Evolutionary conservation across 768 basidiomycete genomes (phyloP), one percentile per base, ranked within the genome.

Genomic region (Scleroderma citrinum): DNA sequence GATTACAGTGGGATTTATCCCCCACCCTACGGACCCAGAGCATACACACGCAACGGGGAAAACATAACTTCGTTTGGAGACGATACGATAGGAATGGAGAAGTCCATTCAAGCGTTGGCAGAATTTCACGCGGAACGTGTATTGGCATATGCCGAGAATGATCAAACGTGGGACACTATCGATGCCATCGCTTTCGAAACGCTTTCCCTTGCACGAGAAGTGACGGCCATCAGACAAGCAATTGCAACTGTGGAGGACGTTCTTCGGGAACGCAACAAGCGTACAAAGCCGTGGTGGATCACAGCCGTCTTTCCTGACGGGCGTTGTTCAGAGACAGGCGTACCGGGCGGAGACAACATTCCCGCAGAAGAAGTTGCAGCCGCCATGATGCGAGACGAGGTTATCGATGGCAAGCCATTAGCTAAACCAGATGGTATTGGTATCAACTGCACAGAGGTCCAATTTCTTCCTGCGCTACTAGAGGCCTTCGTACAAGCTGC

Each of bases 141-240:
- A 31, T 56, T 67, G 36, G 67, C 79, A 3, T 84, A 81, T 59
- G 71, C 78, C 1, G 59, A 64, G 7, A 71, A 84, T 49, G 48
- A 58, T 5, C 66, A 70, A 24, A 63, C 69, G 1, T 91, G 87
- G 86, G 53, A 61, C 32, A 59, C 59, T 11, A 66, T 91, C 46
- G 81, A 85, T 48, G 76, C 72, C 51, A 55, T 91, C 43, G 84
- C 83, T 11, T 91, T 92, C 60, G 90, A 92, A 71, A 91, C 87
- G 0, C 68, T 91, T 4, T 86, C 89, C 0, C 69, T 89, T 3
- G 59, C 74, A 7, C 68, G 81, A 31, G 90, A 92, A 62, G 71
- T 85, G 4, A 62, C 61, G 19, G 85, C 84, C 13, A 82, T 91
- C 53, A 70, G 85, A 43, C 66, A 65, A 11, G 86, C 87, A 3